These are phyloP conservation scores for Galium porrigens DNA, from an alignment of 305 asterid genomes.

Conservation along the genomic window DNA sequence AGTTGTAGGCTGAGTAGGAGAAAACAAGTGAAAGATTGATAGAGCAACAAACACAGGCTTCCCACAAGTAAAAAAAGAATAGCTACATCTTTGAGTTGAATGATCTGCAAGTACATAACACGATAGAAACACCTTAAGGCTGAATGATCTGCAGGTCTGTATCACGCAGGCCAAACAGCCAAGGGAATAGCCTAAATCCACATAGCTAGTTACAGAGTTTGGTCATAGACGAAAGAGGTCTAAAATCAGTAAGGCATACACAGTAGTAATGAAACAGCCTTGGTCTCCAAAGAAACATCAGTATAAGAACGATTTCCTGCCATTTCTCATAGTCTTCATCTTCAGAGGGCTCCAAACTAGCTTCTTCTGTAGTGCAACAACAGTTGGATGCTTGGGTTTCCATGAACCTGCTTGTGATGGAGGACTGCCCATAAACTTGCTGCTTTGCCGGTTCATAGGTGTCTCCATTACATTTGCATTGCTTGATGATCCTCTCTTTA, in stretches of 20 bases:
- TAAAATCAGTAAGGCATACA: constrained; percentile 20
- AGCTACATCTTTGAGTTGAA: not conserved
- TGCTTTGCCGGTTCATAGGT: constrained; percentile 38
- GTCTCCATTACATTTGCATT: constrained; percentile 28
- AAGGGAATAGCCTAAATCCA: not conserved
- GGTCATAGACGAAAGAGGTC: not conserved
- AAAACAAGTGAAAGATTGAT: not conserved
- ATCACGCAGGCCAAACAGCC: not conserved
- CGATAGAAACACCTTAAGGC: not conserved
- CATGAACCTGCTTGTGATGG: constrained; percentile 54
- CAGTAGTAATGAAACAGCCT: not conserved
- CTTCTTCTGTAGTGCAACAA: constrained; percentile 65
- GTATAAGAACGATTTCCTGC: constrained; percentile 36
- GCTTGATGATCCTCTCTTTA: constrained; percentile 24
- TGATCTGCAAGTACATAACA: not conserved
- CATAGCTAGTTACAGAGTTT: not conserved
- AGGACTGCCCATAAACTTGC: constrained; percentile 70
- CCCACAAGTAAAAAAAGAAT: too few relatives aligned
- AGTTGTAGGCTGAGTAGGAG: too few relatives aligned
- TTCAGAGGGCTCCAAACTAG: constrained; percentile 82
- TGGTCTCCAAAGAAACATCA: constrained; percentile 6
- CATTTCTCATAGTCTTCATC: constrained; percentile 39
- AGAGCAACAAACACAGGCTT: not conserved
- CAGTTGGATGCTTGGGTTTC: constrained; percentile 86
- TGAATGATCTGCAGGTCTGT: not conserved